Percentiles rank a stretch among this genome's conserved stretches.
Conservation (phyloP, 805 yeast genomes). For the Grigorovia jiainica region DNA sequence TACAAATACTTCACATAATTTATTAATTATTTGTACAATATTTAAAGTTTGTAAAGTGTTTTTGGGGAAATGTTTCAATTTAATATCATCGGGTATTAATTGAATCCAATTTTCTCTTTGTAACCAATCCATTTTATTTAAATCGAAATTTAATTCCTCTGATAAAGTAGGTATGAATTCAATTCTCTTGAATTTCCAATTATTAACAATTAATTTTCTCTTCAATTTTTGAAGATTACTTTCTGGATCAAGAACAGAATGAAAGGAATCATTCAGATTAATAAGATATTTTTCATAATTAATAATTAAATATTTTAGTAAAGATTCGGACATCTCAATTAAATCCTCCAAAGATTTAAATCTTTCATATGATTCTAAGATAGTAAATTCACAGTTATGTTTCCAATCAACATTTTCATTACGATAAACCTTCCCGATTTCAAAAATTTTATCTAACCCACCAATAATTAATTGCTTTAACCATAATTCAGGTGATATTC, state of each 20-base stretch:
- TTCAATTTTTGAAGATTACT: conserved; percentile 3
- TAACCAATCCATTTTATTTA: conserved; percentile 27
- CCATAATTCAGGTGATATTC: conserved; percentile 97
- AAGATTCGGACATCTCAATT: conserved; percentile 50
- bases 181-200: conserved; percentile 23
- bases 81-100: background rate
- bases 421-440: conserved; percentile 76
- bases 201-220: conserved; percentile 7
- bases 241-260: background rate
- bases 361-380: conserved; percentile 80
- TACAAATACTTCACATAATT: conserved; percentile 47
- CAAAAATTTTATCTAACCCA: conserved; percentile 82
- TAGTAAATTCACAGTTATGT: conserved; percentile 90
- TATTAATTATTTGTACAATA: conserved; percentile 55
- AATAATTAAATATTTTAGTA: conserved; percentile 35
- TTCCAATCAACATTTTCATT: conserved; percentile 91
- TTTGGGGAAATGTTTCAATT: background rate
- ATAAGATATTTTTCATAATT: background rate
- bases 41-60: conserved; percentile 23
- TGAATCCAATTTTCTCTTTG: conserved; percentile 11
- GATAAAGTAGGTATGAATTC: conserved; percentile 26
- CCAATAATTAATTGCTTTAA: conserved; percentile 70
- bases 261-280: no score
- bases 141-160: conserved; percentile 14
- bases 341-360: conserved; percentile 59